Evolutionary conservation across 768 basidiomycete genomes (phyloP).

Genomic region (Hemileccinum impolitum): DNA sequence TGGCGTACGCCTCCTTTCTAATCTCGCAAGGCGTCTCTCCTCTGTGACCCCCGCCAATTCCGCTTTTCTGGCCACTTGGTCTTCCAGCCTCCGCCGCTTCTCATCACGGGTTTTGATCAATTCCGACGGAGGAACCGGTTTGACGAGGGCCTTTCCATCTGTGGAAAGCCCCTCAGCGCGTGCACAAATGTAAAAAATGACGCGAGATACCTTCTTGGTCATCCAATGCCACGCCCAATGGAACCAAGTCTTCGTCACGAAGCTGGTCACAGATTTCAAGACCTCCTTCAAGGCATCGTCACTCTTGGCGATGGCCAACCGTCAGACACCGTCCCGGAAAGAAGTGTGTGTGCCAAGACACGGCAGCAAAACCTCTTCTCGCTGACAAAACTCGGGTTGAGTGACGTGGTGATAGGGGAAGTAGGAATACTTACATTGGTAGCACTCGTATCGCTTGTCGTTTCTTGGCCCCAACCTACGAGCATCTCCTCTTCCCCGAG

Average conservation of each 20-base stretch:
- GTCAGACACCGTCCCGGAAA: constrained; percentile 89
- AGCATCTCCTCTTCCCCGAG: constrained; percentile 64
- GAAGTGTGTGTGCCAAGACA: constrained; percentile 81
- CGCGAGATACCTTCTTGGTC: constrained; percentile 80
- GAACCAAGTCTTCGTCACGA: constrained; percentile 84
- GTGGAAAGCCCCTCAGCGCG: neutral
- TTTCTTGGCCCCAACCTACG: constrained; percentile 85
- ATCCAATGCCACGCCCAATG: constrained; percentile 92
- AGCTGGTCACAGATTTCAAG: constrained; percentile 83
- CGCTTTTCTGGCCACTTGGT: constrained; percentile 78
- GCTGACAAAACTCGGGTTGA: constrained; percentile 41
- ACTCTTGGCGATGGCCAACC: constrained; percentile 69
- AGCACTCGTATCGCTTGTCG: constrained; percentile 33
- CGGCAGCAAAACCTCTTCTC: constrained; percentile 84
- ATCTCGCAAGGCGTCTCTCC: constrained; percentile 65
- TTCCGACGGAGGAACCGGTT: constrained; percentile 79
- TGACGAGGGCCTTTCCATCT: constrained; percentile 96
- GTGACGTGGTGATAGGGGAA: neutral
- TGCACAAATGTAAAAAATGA: neutral
- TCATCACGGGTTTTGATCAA: constrained; percentile 85
- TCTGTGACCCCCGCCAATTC: constrained; percentile 61
- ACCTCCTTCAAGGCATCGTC: constrained; percentile 74
- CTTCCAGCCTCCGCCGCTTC: constrained; percentile 71
- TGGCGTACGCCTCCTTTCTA: constrained; percentile 80
- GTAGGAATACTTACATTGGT: constrained; percentile 42